phyloP scores from a whole-genome alignment of 257 asterid genomes.

The Nicotiana paniculata region DNA sequence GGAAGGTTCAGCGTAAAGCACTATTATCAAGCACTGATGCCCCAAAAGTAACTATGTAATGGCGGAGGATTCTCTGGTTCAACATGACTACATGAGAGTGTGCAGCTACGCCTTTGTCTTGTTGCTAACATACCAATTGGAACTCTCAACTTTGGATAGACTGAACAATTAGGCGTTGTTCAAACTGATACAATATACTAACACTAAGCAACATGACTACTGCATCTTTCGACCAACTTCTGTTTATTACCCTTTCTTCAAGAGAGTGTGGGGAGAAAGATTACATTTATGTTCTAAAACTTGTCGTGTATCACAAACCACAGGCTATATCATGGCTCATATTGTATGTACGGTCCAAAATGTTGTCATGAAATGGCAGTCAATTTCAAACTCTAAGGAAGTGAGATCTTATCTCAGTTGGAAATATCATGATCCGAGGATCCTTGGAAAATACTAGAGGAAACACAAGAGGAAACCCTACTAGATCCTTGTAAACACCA shows the following conservation, averaged over 20 bases:
- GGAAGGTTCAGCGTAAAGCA: background rate
- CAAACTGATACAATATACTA: background rate
- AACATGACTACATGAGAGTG: background rate
- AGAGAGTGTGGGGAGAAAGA: background rate
- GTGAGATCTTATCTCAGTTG: background rate
- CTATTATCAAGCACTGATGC: background rate
- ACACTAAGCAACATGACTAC: background rate
- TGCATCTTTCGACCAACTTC: background rate
- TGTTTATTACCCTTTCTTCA: background rate
- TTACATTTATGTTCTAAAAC: background rate
- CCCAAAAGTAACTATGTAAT: background rate
- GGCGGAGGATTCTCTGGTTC: background rate
- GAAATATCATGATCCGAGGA: background rate
- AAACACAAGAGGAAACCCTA: background rate
- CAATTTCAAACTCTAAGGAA: background rate
- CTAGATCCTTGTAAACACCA: background rate
- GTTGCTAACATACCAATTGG: background rate
- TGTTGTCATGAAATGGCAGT: background rate
- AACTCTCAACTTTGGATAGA: background rate
- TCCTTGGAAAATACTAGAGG: background rate
- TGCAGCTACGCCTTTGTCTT: background rate
- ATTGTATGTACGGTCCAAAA: background rate
- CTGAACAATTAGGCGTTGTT: background rate
- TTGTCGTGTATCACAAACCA: background rate
- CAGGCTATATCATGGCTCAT: background rate